Percentiles rank a stretch among this genome's conserved stretches.
Evolutionary conservation across 2,329 filamentous ascomycete genomes (phyloP).

Genomic region (Monilinia polystroma): DNA sequence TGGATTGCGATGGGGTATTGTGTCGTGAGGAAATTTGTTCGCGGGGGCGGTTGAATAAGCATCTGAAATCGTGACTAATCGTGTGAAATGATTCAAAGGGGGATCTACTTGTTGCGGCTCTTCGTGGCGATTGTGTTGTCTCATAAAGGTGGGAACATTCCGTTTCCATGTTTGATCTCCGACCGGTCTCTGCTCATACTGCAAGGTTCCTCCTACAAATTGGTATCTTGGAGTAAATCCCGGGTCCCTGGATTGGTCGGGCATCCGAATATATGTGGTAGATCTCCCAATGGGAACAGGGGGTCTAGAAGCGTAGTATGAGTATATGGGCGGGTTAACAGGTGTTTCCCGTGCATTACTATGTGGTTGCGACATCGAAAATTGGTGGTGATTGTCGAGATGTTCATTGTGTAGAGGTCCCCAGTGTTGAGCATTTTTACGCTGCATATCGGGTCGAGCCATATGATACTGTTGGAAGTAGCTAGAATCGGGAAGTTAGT

Average conservation of each 20-base stretch:
- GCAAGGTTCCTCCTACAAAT: fast-evolving
- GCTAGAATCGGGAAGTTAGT: too few species aligned
- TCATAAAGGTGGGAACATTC: background rate
- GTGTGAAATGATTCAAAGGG: background rate
- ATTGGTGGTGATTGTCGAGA: fast-evolving
- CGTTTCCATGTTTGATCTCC: background rate
- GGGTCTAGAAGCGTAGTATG: background rate
- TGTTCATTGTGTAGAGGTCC: fast-evolving
- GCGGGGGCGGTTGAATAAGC: background rate
- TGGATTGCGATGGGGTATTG: background rate
- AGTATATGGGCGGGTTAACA: fast-evolving
- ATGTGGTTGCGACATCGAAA: fast-evolving
- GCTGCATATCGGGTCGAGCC: background rate
- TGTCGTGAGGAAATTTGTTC: fast-evolving
- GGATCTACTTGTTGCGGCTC: background rate
- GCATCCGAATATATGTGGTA: fast-evolving
- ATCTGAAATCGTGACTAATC: fast-evolving
- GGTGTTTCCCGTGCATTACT: fast-evolving
- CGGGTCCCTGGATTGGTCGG: too few species aligned
- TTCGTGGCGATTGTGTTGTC: background rate
- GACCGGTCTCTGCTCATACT: background rate
- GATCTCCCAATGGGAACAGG: too few species aligned
- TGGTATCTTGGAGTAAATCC: fast-evolving
- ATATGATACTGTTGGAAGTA: too few species aligned
- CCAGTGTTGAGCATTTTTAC: background rate